Evolutionary conservation across 2,329 filamentous ascomycete genomes (phyloP).

Genomic region (Aspergillus felis): DNA sequence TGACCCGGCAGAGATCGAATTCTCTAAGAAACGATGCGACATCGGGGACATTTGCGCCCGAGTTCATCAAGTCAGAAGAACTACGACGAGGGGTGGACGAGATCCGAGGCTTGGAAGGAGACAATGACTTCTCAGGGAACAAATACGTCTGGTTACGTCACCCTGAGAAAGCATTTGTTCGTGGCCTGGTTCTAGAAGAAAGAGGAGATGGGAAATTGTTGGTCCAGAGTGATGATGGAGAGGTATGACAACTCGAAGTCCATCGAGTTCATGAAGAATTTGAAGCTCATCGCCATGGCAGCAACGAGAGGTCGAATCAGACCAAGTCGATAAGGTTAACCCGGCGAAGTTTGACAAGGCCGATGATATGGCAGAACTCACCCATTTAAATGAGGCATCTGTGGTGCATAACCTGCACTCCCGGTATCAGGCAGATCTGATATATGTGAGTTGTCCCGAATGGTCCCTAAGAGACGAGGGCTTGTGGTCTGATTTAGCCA

Average conservation of each 20-base stretch:
- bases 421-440: slow-evolving; percentile 91
- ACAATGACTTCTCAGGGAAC: slow-evolving; percentile 98
- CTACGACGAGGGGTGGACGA: slow-evolving; percentile 55
- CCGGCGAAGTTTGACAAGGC: slow-evolving; percentile 99
- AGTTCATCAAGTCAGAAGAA: slow-evolving; percentile 89
- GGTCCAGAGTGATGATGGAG: slow-evolving; percentile 92
- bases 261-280: neutral
- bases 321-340: slow-evolving; percentile 97
- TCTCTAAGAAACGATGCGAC: slow-evolving; percentile 62
- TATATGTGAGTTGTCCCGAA: slow-evolving; percentile 58
- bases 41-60: slow-evolving; percentile 86
- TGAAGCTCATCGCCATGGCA: slow-evolving; percentile 36
- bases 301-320: slow-evolving; percentile 81
- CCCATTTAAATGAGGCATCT: slow-evolving; percentile 94
- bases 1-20: slow-evolving; percentile 49
- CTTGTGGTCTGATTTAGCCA: neutral
- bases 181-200: slow-evolving; percentile 88
- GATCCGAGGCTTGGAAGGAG: slow-evolving; percentile 77
- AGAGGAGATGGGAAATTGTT: slow-evolving; percentile 64
- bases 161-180: slow-evolving; percentile 79
- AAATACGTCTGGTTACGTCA: slow-evolving; percentile 97
- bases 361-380: slow-evolving; percentile 98
- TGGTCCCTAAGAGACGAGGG: neutral
- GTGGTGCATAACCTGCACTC: slow-evolving; percentile 96
- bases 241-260: slow-evolving; percentile 51